Percentiles rank a stretch among this genome's conserved stretches.
Evolutionary conservation across 768 basidiomycete genomes (phyloP).

Genomic region (Hericium alpestre): DNA sequence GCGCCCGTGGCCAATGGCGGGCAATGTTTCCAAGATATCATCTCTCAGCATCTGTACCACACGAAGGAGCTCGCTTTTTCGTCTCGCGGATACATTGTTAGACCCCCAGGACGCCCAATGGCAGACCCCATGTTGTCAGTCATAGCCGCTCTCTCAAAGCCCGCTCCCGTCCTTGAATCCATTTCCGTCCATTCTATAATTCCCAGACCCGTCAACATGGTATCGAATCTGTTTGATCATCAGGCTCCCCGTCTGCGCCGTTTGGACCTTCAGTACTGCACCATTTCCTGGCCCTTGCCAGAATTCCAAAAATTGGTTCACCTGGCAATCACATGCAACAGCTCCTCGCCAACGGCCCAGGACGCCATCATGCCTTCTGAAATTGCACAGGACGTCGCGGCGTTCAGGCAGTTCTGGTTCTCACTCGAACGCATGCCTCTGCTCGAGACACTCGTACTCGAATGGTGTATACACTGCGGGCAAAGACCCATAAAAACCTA

Average conservation of each 20-base stretch:
- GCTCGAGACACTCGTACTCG: too few species aligned
- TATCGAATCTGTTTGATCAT: neutral
- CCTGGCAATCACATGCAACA: too few species aligned
- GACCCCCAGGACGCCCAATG: too few species aligned
- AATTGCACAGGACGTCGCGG: too few species aligned
- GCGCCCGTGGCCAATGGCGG: neutral
- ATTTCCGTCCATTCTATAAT: neutral
- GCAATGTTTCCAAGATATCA: neutral
- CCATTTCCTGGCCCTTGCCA: neutral
- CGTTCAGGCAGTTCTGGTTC: too few species aligned
- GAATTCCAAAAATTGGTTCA: too few species aligned
- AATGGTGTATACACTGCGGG: too few species aligned
- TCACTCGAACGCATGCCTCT: too few species aligned
- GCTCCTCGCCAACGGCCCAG: too few species aligned
- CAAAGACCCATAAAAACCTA: too few species aligned
- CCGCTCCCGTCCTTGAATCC: neutral
- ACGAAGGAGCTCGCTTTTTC: neutral
- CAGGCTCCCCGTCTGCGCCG: neutral
- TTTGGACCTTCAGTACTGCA: neutral
- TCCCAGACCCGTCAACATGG: neutral
- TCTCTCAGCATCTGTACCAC: neutral
- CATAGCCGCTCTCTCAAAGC: neutral
- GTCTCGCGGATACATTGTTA: neutral
- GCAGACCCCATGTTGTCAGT: neutral
- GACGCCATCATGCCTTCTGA: too few species aligned